Base-by-base conservation (phyloP, 2,329 filamentous ascomycete species). In the Fusarium palustre region DNA sequence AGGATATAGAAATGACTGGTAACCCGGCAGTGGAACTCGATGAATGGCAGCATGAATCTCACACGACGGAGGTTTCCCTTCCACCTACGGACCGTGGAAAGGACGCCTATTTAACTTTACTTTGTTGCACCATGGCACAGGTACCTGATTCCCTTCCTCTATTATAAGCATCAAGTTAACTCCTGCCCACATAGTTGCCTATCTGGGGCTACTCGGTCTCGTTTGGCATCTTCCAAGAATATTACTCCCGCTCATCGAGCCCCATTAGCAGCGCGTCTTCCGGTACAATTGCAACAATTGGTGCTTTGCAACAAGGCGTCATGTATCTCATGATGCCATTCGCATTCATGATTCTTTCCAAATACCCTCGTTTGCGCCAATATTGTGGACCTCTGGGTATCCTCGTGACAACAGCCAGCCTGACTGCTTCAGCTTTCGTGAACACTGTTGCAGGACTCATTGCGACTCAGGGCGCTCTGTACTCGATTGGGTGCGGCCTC, bases 151-250 rank as follows among this genome's bases (percentile, higher is more conserved):
- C 1, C 3, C 5, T 13, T n/a, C 30, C 8, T 4, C 1, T 1
- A 18, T 6, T 7, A 6, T 1, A 13, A n/a, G 13, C 4, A 20
- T 2, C 1, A 3, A 18, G 13, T 11, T 50, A 5, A 13, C 4
- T 15, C 5, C 3, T 7, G 8, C 8, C 7, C n/a, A 9, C 13
- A 3, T 7, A 41, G 48, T 31, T 50, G 5, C 34, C 30, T 9
- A 7, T 18, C 1, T 15, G 25, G 77, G 76, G 76, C 24, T 77
- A 76, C 24, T 76, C 76, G 0, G 75, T 77, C 4, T 73, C 88
- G 0, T 92, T 88, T 71, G 90, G 90, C 47, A 85, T 92, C 46
- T 91, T 92, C 71, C 89, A 91, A 73, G 84, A 88, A 55, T 89
- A 90, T 76, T 92, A 92, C 76, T 84, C 81, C 20, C 83, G 81